Evolutionary conservation across 208 protist species (phyloP).

Genomic region (Leishmania arabica): DNA sequence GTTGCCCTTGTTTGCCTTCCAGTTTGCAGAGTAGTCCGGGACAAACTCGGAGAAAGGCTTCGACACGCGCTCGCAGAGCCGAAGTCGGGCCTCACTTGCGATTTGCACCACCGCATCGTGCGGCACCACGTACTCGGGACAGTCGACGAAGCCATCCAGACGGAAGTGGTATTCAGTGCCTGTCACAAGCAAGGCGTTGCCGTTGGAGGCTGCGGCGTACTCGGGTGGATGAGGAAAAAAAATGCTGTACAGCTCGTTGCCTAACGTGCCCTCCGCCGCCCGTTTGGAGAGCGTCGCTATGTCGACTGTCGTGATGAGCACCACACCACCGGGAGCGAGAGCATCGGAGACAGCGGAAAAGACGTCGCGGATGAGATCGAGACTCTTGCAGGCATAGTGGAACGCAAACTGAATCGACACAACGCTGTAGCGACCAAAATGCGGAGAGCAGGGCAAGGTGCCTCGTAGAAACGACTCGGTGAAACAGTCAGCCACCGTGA

Average conservation of each 20-base stretch:
- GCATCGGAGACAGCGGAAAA: slow-evolving; percentile 44
- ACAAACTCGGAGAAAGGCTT: slow-evolving; percentile 46
- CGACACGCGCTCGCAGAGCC: slow-evolving; percentile 24
- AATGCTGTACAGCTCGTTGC: slow-evolving; percentile 45
- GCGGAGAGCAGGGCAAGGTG: slow-evolving; percentile 32
- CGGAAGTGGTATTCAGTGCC: slow-evolving; percentile 78
- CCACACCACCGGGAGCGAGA: slow-evolving; percentile 55
- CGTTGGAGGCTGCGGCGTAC: slow-evolving; percentile 3
- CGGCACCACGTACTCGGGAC: slow-evolving; percentile 83
- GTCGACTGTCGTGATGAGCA: slow-evolving; percentile 84
- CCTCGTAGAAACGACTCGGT: slow-evolving; percentile 48
- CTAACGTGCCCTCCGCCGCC: slow-evolving; percentile 25
- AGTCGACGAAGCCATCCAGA: slow-evolving; percentile 90
- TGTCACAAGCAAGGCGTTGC: slow-evolving; percentile 29
- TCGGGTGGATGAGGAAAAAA: slow-evolving; percentile 17
- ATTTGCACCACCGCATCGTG: slow-evolving; percentile 33
- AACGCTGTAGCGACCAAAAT: slow-evolving; percentile 61
- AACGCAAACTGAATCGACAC: slow-evolving; percentile 89
- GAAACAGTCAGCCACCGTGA: slow-evolving; percentile 85
- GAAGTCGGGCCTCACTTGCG: slow-evolving; percentile 25
- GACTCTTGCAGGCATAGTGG: slow-evolving; percentile 81
- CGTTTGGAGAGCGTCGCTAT: slow-evolving; percentile 43
- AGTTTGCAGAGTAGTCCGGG: slow-evolving; percentile 39
- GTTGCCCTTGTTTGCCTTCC: slow-evolving; percentile 61
- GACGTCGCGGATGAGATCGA: slow-evolving; percentile 48